Base-by-base conservation (phyloP, 2,329 filamentous ascomycete species). In the Diaporthe ampelina region DNA sequence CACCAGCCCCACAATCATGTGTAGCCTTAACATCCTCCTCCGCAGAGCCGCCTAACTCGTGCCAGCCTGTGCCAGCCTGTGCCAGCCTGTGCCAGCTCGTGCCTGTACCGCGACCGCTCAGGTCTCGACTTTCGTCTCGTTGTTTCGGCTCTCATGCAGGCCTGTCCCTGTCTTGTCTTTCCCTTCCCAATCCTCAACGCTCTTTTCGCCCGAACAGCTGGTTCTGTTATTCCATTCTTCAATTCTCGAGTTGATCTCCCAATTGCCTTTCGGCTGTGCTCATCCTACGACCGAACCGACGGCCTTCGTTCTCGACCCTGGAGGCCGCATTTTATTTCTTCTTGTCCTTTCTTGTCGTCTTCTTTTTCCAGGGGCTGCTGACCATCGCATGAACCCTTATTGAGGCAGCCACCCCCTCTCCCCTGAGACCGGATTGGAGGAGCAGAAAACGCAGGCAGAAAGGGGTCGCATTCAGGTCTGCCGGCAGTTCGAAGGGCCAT, bases 141-240 rank as follows among this genome's bases (percentile, higher is more conserved):
- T 45, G 57, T 63, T 48, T 63, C 61, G 48, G 40, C 70, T 73
- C 40, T 5, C 13, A 21, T 70, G 37, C 48, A 70, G 26, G 50
- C 52, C 70, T 69, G 43, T 70, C 43, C 32, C 61, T 61, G 43
- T 13, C 68, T 19, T 21, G 32, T 17, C 40, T 2, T 43, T 15
- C 40, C 15, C 1, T n/a, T 52, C 26, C 50, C 37, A 24, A 19
- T 6, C 40, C 57, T 45, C 50, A 32, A 72, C 70, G 21, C 29
- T 74, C 58, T 45, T 59, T 71, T 71, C 74, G 50, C 43, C 63
- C 54, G 50, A 59, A 61, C 58, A 71, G 54, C 72, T 67, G 72
- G 74, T 73, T 75, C 37, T 67, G 67, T 69, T 63, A 72, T 70
- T 75, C 72, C 72, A 17, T 40, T 75, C 37, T 21, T 65, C 17